phyloP scores from a whole-genome alignment of 2,329 filamentous ascomycete genomes.

The Xylariaceae sp. region DNA sequence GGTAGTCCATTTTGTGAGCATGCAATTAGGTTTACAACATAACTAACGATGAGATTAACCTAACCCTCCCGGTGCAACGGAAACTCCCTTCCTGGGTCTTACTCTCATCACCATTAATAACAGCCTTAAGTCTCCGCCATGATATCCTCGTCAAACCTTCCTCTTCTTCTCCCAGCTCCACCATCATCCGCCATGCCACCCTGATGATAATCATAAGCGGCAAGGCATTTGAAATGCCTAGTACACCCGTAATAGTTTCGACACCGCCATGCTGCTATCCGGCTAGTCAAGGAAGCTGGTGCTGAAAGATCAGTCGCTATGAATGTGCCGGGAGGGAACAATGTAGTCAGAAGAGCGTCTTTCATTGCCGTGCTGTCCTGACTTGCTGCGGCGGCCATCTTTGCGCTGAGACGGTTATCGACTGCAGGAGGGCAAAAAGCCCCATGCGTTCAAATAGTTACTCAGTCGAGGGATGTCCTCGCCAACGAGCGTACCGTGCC shows the following conservation, averaged over 20 bases:
- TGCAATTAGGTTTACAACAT: too few species aligned
- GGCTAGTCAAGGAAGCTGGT: slow-evolving; percentile 5
- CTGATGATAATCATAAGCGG: slow-evolving; percentile 2
- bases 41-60: too few species aligned
- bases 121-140: slow-evolving; percentile 1
- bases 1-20: too few species aligned
- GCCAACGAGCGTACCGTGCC: slow-evolving; percentile 2
- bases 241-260: slow-evolving; percentile 8
- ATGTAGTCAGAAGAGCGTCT: slow-evolving; percentile 6
- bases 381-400: slow-evolving; percentile 7
- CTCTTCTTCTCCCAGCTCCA: slow-evolving; percentile 6
- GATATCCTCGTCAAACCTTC: slow-evolving; percentile 5
- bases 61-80: too few species aligned
- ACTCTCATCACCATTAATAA: background rate
- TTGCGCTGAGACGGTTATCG: slow-evolving; percentile 9
- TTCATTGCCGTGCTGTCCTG: slow-evolving; percentile 9
- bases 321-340: slow-evolving; percentile 6
- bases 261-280: background rate
- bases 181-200: slow-evolving; percentile 8
- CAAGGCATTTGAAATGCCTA: background rate
- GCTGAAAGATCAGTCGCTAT: slow-evolving; percentile 6
- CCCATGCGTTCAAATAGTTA: background rate
- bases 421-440: background rate
- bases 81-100: slow-evolving; percentile 24
- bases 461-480: slow-evolving; percentile 10